A percentile compares a stretch with the other conserved stretches of the same genome.
phyloP scores from a whole-genome alignment of 1,284 basidiomycete species.

The Leucoagaricus sp. region DNA sequence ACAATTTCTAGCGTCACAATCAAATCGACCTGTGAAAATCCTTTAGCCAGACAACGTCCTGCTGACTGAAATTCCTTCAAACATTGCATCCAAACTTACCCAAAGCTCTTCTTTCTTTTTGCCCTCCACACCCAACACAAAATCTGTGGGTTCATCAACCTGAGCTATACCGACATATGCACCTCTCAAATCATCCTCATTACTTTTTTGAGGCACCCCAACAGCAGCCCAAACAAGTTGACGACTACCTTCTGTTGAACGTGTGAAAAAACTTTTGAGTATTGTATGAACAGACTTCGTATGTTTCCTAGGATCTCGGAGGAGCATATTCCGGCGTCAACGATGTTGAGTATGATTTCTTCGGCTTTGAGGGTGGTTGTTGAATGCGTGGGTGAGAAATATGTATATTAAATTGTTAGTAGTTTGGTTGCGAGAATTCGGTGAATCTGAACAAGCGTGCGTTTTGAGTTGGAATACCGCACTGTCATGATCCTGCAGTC shows the following conservation, averaged over 20 bases:
- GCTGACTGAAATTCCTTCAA: not conserved
- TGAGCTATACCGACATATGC: constrained; percentile 31
- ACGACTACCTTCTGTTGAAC: constrained; percentile 40
- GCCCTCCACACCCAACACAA: constrained; percentile 43
- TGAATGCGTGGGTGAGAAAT: constrained; percentile 41
- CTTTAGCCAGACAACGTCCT: no score
- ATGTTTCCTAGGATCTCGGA: constrained; percentile 39
- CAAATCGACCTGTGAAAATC: no score
- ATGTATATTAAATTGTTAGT: no score
- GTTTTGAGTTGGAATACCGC: no score
- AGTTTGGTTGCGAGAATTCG: no score
- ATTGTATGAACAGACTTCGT: constrained; percentile 19
- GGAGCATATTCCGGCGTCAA: constrained; percentile 50
- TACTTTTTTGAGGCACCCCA: no score
- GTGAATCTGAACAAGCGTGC: no score
- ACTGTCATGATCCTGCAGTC: no score
- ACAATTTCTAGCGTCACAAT: not conserved
- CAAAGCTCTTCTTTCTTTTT: constrained; percentile 42
- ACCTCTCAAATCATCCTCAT: constrained; percentile 39
- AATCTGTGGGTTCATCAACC: constrained; percentile 45
- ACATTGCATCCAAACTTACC: constrained; percentile 30
- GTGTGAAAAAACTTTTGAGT: constrained; percentile 29
- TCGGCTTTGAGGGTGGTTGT: constrained; percentile 33
- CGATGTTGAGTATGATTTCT: constrained; percentile 36
- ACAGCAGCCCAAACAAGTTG: constrained; percentile 43